Base-by-base conservation (phyloP, 306 rosid genomes). In the Geum urbanum region DNA sequence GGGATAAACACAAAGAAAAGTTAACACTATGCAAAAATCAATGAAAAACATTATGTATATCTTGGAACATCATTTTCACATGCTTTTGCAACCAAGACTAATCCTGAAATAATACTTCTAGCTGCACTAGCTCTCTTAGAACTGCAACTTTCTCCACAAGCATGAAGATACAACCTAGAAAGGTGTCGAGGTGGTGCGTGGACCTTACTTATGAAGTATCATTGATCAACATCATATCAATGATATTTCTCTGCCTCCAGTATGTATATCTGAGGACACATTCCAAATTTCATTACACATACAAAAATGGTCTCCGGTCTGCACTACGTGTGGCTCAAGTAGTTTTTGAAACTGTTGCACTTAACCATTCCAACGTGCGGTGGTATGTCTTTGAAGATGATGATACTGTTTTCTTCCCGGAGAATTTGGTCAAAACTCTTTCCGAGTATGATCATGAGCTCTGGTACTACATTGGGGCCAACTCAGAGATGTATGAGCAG, bases 61-160 rank as follows among this genome's bases (percentile, higher is more conserved):
- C 97, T 94, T 16, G 97, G 96, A 66, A 94, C 99, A 71, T 94
- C 97, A 84, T 91, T 91, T 76, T 97, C 99, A 79, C 99, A 94
- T 43, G 99, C 95, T 86, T 94, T 94, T 74, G 97, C 89, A 52
- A 91, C 92, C 79, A 94, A 89, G 57, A 83, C 95, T 75, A 94
- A 79, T 64, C 99, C 99, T 18, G 99, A 89, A 83, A 91, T 87
- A 72, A 90, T 86, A 86, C 88, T 94, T 84, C 78, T 91, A 77
- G 99, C 99, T 9, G 95, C 97, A 75, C 86, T 84, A 63, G 88
- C 86, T 74, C 84, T 91, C 71, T 88, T 88, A 63, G 86, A 79
- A 54, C 9, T 77, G 46, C 82, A 73, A 69, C 70, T 82, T 83
- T 90, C 95, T 76, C 83, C 85, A 78, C 92, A 86, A 78, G 91